These are phyloP conservation scores for Candida tibetensis DNA, from an alignment of 805 yeast species.

Conservation along the genomic window DNA sequence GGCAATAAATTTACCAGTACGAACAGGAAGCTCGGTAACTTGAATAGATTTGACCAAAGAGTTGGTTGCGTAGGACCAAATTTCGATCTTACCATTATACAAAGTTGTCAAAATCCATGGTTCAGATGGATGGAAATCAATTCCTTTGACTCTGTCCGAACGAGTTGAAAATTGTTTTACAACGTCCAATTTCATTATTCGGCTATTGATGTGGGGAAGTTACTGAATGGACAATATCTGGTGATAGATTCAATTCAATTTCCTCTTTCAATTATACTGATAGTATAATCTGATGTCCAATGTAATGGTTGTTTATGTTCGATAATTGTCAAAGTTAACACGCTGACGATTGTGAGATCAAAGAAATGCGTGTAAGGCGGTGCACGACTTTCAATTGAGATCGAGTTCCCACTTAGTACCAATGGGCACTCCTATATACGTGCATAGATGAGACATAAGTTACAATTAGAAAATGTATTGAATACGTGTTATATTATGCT, in stretches of 20 bases:
- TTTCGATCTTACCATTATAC: conserved; percentile 86
- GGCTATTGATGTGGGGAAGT: too few species aligned
- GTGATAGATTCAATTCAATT: not conserved
- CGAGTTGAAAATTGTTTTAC: conserved; percentile 84
- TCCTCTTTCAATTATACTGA: not conserved
- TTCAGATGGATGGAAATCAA: conserved; percentile 96
- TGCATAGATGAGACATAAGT: too few species aligned
- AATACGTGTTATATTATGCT: too few species aligned
- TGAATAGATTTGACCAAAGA: conserved; percentile 84
- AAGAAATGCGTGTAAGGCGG: not conserved
- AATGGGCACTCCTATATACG: too few species aligned
- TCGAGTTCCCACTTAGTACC: too few species aligned
- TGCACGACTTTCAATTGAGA: too few species aligned
- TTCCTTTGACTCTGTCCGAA: conserved; percentile 95
- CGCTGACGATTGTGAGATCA: conserved; percentile 12
- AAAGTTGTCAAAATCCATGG: conserved; percentile 95
- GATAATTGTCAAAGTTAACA: conserved; percentile 11
- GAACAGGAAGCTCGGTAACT: conserved; percentile 93
- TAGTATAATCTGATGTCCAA: not conserved
- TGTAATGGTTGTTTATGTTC: not conserved
- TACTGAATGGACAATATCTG: too few species aligned
- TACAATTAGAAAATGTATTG: too few species aligned
- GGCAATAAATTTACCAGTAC: conserved; percentile 93
- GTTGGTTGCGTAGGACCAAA: conserved; percentile 90
- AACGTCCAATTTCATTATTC: conserved; percentile 41